phyloP scores from a whole-genome alignment of 2,329 filamentous ascomycete species.

The Pestalotiopsis sp. region DNA sequence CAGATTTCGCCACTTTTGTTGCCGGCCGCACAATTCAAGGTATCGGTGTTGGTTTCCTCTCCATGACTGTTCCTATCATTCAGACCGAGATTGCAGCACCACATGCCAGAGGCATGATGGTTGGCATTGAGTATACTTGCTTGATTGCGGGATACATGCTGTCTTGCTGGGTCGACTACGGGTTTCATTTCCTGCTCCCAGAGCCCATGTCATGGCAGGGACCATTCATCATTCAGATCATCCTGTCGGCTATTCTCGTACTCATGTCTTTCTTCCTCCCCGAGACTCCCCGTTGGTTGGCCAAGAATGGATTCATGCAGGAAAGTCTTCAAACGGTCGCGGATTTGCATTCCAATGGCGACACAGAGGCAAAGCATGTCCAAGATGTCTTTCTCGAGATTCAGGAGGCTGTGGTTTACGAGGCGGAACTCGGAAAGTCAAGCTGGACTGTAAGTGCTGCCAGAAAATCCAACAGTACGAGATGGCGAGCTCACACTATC shows the following conservation, averaged over 20 bases:
- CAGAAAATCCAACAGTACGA: neutral
- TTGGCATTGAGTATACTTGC: neutral
- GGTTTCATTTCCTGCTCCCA: neutral
- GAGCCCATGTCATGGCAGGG: neutral
- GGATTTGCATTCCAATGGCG: neutral
- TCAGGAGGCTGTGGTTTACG: neutral
- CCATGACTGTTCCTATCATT: neutral
- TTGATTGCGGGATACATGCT: neutral
- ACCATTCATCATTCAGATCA: neutral
- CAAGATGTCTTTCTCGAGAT: neutral
- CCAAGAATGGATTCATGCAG: neutral
- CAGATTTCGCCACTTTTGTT: neutral
- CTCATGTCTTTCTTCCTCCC: slow-evolving; percentile 8
- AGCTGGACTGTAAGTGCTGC: neutral
- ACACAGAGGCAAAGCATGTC: neutral
- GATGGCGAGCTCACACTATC: neutral
- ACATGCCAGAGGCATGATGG: neutral
- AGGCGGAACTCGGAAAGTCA: neutral
- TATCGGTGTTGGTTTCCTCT: neutral
- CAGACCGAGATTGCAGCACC: neutral
- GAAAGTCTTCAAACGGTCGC: neutral
- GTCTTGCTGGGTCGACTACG: neutral
- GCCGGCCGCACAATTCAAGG: neutral
- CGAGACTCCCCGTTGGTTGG: neutral
- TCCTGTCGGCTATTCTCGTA: neutral